Conservation (phyloP, 225 moss, liverwort and hornwort genomes). For the Sphagnum contortum region DNA sequence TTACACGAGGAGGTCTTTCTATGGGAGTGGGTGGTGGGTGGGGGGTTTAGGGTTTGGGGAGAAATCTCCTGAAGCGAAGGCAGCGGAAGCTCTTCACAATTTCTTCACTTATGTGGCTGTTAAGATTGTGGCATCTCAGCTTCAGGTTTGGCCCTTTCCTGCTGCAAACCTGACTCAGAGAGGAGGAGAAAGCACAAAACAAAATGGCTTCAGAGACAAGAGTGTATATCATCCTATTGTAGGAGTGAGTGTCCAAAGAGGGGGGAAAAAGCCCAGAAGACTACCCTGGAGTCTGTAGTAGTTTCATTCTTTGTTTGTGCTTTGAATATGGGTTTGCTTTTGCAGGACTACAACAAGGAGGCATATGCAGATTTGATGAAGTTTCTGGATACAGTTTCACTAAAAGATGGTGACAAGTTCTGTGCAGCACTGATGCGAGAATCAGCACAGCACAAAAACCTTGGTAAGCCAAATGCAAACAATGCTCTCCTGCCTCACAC, state of each 20-base stretch:
- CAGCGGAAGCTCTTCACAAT: conserved; percentile 70
- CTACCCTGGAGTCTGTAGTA: too few species aligned
- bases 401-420: conserved; percentile 87
- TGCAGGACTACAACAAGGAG: conserved; percentile 75
- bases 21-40: too few species aligned
- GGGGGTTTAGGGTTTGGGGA: conserved; percentile 60
- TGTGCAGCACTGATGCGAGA: conserved; percentile 75
- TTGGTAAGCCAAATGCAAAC: conserved; percentile 28
- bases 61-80: conserved; percentile 81
- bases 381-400: conserved; percentile 58
- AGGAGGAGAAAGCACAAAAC: background rate
- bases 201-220: background rate
- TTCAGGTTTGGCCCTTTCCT: conserved; percentile 37
- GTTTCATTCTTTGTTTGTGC: too few species aligned
- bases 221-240: background rate
- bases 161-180: background rate
- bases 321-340: background rate
- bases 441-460: conserved; percentile 64
- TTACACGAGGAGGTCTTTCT: too few species aligned
- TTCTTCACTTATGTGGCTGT: conserved; percentile 86
- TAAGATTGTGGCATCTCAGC: conserved; percentile 74
- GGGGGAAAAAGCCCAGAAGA: too few species aligned
- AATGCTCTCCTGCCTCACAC: too few species aligned
- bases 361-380: conserved; percentile 65
- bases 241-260: too few species aligned